A percentile compares a stretch with the other conserved stretches of the same genome.
Conservation (phyloP, 1,284 basidiomycete genomes). For the Cryptococcus neoformans region DNA sequence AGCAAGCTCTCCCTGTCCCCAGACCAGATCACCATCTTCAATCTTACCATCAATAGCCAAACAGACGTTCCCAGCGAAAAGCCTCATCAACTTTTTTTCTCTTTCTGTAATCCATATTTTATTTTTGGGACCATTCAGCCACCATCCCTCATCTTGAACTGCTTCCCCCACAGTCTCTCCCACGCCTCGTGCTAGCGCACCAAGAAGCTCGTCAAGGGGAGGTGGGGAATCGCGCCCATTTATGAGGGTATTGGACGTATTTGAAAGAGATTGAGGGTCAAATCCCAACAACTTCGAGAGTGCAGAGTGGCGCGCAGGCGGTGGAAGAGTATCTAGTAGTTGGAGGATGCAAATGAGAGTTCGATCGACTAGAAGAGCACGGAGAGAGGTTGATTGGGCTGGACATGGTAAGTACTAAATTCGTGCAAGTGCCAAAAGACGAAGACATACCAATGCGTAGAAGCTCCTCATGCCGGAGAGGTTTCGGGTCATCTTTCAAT, state of each 20-base stretch:
- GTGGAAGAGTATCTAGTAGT: slow-evolving; percentile 34
- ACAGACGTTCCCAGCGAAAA: slow-evolving; percentile 36
- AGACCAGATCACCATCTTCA: slow-evolving; percentile 19
- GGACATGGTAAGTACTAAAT: slow-evolving; percentile 1
- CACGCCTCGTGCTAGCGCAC: slow-evolving; percentile 6
- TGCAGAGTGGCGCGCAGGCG: slow-evolving; percentile 20
- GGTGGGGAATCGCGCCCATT: slow-evolving; percentile 34
- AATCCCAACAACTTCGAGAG: slow-evolving; percentile 36
- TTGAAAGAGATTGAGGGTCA: slow-evolving; percentile 27
- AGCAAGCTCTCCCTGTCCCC: slow-evolving; percentile 32
- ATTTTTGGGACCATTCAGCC: slow-evolving; percentile 14
- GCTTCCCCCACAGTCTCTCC: slow-evolving; percentile 1
- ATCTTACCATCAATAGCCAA: slow-evolving; percentile 28
- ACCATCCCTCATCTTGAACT: slow-evolving; percentile 23
- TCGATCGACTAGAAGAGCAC: slow-evolving; percentile 30
- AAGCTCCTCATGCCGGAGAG: slow-evolving; percentile 40
- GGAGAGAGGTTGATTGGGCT: slow-evolving; percentile 38
- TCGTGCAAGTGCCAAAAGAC: neutral
- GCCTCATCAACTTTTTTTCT: slow-evolving; percentile 27
- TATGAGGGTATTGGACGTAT: slow-evolving; percentile 22
- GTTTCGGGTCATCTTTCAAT: slow-evolving; percentile 45
- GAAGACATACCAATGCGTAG: slow-evolving; percentile 41
- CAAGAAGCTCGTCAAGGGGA: slow-evolving; percentile 33
- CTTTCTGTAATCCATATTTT: slow-evolving; percentile 41
- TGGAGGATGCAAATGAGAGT: slow-evolving; percentile 29